Evolutionary conservation across 2,329 filamentous ascomycete species (phyloP).

Genomic region (Chrysoporthe deuterocubensis): DNA sequence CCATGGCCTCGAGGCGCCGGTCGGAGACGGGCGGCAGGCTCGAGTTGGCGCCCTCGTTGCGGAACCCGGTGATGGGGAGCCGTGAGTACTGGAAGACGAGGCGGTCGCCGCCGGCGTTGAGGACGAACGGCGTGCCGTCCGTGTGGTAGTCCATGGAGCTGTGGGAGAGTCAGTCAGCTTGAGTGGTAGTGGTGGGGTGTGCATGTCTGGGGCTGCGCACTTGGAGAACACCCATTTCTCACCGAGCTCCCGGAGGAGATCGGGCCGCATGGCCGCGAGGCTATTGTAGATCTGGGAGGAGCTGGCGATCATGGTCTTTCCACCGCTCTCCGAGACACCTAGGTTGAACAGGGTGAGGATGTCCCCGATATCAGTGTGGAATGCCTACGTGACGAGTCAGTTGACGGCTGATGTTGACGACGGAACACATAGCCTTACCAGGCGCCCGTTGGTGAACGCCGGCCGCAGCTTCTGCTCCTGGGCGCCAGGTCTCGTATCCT

Average conservation of each 20-base stretch:
- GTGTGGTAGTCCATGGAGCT: constrained; percentile 3
- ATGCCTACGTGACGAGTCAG: neutral
- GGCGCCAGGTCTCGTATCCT: neutral
- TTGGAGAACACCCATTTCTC: constrained; percentile 2
- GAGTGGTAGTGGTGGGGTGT: neutral
- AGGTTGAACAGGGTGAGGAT: constrained; percentile 1
- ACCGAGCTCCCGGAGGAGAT: neutral
- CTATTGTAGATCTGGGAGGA: constrained; percentile 1
- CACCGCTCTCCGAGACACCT: neutral
- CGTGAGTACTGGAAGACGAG: neutral
- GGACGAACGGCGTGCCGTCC: neutral
- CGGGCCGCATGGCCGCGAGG: neutral
- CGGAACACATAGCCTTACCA: neutral
- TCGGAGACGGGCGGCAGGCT: neutral
- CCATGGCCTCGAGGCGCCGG: neutral
- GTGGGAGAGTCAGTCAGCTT: neutral
- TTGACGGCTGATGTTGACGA: neutral
- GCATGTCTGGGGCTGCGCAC: neutral
- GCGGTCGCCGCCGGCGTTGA: neutral
- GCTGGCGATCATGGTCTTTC: neutral
- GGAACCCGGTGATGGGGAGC: neutral
- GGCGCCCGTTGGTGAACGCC: neutral
- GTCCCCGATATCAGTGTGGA: constrained; percentile 1
- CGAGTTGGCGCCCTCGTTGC: neutral
- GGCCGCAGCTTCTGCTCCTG: neutral